These are phyloP conservation scores for Neurospora terricola DNA, from an alignment of 495 filamentous ascomycete genomes.

Conservation along the genomic window DNA sequence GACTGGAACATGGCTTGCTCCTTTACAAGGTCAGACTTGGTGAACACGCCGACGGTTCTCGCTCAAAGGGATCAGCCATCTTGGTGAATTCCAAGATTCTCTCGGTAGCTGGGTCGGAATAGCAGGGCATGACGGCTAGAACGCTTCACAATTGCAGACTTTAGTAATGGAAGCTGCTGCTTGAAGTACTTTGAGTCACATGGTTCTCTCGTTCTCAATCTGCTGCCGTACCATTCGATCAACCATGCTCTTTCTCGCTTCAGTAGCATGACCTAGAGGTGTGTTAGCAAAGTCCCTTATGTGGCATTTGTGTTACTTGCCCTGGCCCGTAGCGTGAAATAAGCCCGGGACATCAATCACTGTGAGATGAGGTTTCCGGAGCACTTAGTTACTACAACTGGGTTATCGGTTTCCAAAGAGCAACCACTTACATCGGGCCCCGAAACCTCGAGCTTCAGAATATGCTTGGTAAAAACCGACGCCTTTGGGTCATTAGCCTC, in stretches of 20 bases:
- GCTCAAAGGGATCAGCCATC: not conserved
- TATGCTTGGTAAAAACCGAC: conserved; percentile 42
- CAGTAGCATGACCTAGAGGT: not conserved
- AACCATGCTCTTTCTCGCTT: not conserved
- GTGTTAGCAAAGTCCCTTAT: not conserved
- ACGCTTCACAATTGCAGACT: not conserved
- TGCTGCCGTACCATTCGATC: not conserved
- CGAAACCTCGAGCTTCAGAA: conserved; percentile 50
- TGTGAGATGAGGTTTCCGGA: not conserved
- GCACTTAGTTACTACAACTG: not conserved
- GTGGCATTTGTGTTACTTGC: not conserved
- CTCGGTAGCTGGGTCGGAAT: not conserved
- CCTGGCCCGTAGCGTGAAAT: not conserved
- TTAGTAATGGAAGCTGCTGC: not conserved
- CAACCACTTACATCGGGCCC: conserved; percentile 34
- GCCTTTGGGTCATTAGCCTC: conserved; percentile 10
- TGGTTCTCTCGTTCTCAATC: not conserved
- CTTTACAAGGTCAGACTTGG: not conserved
- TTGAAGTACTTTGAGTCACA: not conserved
- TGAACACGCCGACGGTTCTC: not conserved
- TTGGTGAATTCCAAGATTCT: not conserved
- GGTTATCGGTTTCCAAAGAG: too few species aligned
- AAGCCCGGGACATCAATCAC: not conserved
- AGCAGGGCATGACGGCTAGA: not conserved
- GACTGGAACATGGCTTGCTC: not conserved